phyloP scores from a whole-genome alignment of 2,329 filamentous ascomycete species.

The Fusarium lateritium region DNA sequence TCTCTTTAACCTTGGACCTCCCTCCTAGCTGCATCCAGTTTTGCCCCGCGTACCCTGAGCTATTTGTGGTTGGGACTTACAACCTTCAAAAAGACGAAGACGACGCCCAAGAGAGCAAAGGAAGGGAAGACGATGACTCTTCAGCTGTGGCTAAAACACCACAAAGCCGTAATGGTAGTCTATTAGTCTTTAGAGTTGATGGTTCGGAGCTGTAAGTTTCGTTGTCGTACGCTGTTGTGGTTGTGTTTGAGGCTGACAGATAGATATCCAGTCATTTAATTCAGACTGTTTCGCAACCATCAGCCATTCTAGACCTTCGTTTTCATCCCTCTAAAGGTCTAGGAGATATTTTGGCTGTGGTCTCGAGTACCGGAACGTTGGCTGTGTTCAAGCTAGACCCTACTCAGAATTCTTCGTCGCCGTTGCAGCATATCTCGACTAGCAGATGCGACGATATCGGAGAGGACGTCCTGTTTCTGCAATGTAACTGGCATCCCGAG shows the following conservation, averaged over 20 bases:
- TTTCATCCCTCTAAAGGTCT: conserved; percentile 71
- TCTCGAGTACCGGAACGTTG: conserved; percentile 82
- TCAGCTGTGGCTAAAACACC: conserved; percentile 52
- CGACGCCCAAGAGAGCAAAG: conserved; percentile 45
- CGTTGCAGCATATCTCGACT: conserved; percentile 59
- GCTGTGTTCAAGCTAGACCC: conserved; percentile 72
- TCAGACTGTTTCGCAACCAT: conserved; percentile 74
- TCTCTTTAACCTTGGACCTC: conserved; percentile 71
- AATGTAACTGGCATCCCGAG: conserved; percentile 80
- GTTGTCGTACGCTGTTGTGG: background rate
- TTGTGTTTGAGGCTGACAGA: conserved; percentile 20
- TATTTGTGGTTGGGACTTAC: conserved; percentile 89
- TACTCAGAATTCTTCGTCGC: conserved; percentile 48
- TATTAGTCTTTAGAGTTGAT: conserved; percentile 75
- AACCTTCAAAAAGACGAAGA: conserved; percentile 72
- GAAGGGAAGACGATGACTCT: conserved; percentile 46
- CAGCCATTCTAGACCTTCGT: conserved; percentile 87
- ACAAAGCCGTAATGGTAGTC: conserved; percentile 80
- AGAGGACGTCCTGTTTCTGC: conserved; percentile 76
- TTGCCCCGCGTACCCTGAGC: conserved; percentile 71
- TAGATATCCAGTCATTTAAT: conserved; percentile 63
- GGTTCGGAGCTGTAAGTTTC: conserved; percentile 69
- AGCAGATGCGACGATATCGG: conserved; percentile 66
- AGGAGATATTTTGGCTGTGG: conserved; percentile 75
- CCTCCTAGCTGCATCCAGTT: conserved; percentile 87